These are phyloP conservation scores for Polytrichum formosum DNA, from an alignment of 225 moss, liverwort and hornwort species.

Conservation along the genomic window DNA sequence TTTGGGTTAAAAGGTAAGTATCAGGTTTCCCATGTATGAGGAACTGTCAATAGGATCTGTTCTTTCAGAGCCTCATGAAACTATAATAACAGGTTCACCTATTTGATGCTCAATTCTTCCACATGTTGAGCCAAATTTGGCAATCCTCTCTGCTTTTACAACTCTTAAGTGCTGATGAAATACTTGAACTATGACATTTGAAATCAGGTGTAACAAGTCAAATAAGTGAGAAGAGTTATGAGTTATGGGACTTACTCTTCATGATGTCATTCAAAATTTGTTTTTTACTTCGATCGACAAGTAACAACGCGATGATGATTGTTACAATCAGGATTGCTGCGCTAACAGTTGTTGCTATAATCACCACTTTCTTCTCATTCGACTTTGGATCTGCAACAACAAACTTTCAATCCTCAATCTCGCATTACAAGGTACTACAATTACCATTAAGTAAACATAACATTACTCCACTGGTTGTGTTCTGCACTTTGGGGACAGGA, in stretches of 20 bases:
- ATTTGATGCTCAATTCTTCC: no score
- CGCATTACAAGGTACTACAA: neutral
- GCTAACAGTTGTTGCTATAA: neutral
- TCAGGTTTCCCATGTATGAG: neutral
- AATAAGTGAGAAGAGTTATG: neutral
- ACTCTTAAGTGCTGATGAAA: slow-evolving; percentile 1
- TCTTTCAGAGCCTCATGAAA: neutral
- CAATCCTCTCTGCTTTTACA: slow-evolving; percentile 8
- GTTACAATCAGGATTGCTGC: neutral
- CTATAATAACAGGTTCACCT: neutral
- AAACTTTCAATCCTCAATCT: neutral
- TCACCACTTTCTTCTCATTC: neutral
- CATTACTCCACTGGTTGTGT: no score
- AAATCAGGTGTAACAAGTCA: neutral
- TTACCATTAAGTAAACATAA: no score
- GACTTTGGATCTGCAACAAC: neutral
- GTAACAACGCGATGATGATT: neutral
- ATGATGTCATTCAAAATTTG: neutral
- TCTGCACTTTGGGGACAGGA: no score
- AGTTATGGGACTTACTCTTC: neutral
- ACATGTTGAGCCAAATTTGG: slow-evolving; percentile 12
- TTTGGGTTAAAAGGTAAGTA: neutral
- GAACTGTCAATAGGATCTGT: neutral
- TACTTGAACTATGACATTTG: no score
- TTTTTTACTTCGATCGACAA: neutral